phyloP scores from a whole-genome alignment of 371 early-diverging fungal species.

The Capniomyces stellatus region DNA sequence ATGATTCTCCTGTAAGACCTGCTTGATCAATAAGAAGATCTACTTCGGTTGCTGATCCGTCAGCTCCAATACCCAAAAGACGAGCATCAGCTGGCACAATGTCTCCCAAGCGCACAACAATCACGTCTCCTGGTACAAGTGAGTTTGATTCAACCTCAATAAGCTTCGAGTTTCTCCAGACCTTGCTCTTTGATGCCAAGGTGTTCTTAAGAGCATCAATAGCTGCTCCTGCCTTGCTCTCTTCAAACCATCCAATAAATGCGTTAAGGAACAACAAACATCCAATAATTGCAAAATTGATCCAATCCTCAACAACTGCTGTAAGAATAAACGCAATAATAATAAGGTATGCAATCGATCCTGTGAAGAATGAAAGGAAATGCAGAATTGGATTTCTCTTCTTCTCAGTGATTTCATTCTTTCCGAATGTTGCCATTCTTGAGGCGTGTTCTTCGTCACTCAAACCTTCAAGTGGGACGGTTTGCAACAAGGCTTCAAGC shows the following conservation, averaged over 20 bases:
- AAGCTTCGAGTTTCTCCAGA: constrained; percentile 60
- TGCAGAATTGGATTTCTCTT: constrained; percentile 68
- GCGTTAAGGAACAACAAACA: constrained; percentile 74
- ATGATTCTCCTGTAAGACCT: constrained; percentile 85
- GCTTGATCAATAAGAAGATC: constrained; percentile 84
- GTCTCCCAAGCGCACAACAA: constrained; percentile 80
- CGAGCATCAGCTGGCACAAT: constrained; percentile 86
- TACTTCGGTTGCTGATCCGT: constrained; percentile 56
- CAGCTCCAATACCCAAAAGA: constrained; percentile 65
- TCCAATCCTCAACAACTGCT: constrained; percentile 53
- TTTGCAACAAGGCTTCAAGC: constrained; percentile 46
- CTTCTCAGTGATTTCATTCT: constrained; percentile 58
- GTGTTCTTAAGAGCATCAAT: constrained; percentile 78
- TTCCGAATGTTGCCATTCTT: constrained; percentile 44
- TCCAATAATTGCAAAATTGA: constrained; percentile 73
- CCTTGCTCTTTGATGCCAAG: constrained; percentile 62
- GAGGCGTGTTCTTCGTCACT: constrained; percentile 34
- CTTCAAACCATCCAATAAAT: constrained; percentile 72
- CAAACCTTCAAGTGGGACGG: constrained; percentile 44
- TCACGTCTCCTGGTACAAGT: constrained; percentile 75
- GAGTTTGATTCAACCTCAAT: constrained; percentile 60
- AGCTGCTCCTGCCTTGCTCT: constrained; percentile 77
- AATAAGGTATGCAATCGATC: constrained; percentile 75
- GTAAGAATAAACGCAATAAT: constrained; percentile 59
- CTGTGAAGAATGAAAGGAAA: constrained; percentile 74